Percentiles rank a stretch among this genome's conserved stretches.
Conservation (phyloP, 495 filamentous ascomycete genomes). For the Aspergillus biplanus region DNA sequence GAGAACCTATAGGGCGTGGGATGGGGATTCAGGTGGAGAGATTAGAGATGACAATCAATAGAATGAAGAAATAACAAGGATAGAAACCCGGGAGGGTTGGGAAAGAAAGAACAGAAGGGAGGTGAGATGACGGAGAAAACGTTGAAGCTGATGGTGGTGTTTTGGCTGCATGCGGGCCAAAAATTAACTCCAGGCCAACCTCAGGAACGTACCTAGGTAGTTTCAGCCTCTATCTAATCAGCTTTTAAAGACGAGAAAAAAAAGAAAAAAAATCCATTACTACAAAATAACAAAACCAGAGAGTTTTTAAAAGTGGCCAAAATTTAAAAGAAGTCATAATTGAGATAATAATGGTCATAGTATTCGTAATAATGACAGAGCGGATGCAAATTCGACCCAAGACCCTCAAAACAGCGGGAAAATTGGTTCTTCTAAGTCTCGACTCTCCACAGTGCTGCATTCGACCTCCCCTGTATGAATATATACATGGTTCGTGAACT, state of each 20-base stretch:
- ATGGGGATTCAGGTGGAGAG: constrained; percentile 22
- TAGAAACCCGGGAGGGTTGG: background rate
- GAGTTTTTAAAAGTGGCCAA: too few relatives aligned
- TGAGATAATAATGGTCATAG: too few relatives aligned
- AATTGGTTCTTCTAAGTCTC: background rate
- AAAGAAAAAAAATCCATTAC: background rate
- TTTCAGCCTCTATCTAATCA: background rate
- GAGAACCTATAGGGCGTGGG: constrained; percentile 18
- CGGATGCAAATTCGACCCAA: too few relatives aligned
- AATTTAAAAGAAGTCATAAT: too few relatives aligned
- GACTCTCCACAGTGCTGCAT: background rate
- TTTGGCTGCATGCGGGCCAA: constrained; percentile 5
- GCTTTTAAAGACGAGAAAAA: too few relatives aligned
- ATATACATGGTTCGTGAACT: constrained; percentile 12
- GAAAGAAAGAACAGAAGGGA: constrained; percentile 1
- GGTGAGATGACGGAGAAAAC: background rate
- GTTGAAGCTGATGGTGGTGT: background rate
- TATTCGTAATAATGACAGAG: too few relatives aligned
- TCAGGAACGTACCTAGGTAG: background rate
- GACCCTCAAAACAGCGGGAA: too few relatives aligned
- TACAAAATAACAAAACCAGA: background rate
- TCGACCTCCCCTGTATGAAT: background rate
- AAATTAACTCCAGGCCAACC: constrained; percentile 3
- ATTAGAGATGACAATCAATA: constrained; percentile 10
- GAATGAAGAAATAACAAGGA: background rate